Conservation (phyloP, 768 basidiomycete genomes). For the Suillus tomentosus region DNA sequence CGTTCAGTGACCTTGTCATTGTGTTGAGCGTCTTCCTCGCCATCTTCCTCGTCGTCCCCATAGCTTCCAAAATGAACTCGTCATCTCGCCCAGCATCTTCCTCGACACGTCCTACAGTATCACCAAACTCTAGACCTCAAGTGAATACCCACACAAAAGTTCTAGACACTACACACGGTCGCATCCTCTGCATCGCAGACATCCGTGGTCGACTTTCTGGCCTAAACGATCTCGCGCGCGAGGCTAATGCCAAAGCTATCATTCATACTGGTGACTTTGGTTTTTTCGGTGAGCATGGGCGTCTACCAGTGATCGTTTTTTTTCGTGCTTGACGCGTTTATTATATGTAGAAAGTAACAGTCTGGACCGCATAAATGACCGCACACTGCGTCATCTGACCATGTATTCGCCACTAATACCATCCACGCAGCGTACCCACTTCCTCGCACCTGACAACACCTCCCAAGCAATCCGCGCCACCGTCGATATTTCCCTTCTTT, state of each 20-base stretch:
- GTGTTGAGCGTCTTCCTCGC: slow-evolving; percentile 11
- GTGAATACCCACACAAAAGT: slow-evolving; percentile 79
- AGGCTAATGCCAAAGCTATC: slow-evolving; percentile 87
- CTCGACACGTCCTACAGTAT: slow-evolving; percentile 57
- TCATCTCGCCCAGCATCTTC: slow-evolving; percentile 60
- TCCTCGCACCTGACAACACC: slow-evolving; percentile 73
- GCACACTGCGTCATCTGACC: slow-evolving; percentile 92
- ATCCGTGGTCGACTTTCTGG: slow-evolving; percentile 85
- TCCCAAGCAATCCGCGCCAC: slow-evolving; percentile 69
- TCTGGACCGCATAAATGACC: slow-evolving; percentile 89
- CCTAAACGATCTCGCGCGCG: slow-evolving; percentile 88
- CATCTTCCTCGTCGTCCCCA: slow-evolving; percentile 24
- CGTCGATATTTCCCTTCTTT: slow-evolving; percentile 77
- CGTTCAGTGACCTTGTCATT: slow-evolving; percentile 11
- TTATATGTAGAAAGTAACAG: slow-evolving; percentile 64
- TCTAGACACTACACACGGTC: slow-evolving; percentile 76
- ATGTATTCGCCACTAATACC: slow-evolving; percentile 96
- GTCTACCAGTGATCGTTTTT: slow-evolving; percentile 3
- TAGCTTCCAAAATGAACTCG: slow-evolving; percentile 49
- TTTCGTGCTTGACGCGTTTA: slow-evolving; percentile 21
- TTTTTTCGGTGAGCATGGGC: slow-evolving; percentile 73
- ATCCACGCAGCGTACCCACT: slow-evolving; percentile 74
- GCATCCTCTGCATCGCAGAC: slow-evolving; percentile 95
- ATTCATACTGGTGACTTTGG: slow-evolving; percentile 99
- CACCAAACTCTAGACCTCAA: slow-evolving; percentile 52